phyloP scores from a whole-genome alignment of 768 basidiomycete genomes.

The Suillus tomentosus region DNA sequence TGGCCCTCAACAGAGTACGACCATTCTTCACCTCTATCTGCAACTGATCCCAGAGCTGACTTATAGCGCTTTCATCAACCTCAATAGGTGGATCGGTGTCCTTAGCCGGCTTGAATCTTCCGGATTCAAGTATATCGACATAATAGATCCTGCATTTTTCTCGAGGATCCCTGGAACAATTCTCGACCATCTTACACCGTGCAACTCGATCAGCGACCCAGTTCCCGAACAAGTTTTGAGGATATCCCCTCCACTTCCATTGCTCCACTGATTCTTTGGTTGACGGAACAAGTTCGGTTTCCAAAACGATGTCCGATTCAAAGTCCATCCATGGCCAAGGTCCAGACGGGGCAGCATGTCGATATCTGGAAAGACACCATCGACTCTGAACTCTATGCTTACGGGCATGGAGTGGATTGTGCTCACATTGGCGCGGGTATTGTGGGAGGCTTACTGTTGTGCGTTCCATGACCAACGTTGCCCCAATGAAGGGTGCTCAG shows the following conservation, averaged over 20 bases:
- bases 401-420: background rate
- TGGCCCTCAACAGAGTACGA: background rate
- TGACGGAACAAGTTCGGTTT: constrained; percentile 16
- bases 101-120: constrained; percentile 29
- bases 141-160: constrained; percentile 24
- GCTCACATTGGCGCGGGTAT: constrained; percentile 30
- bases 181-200: constrained; percentile 25
- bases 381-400: background rate
- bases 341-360: constrained; percentile 46
- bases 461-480: background rate
- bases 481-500: constrained; percentile 1
- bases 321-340: constrained; percentile 31
- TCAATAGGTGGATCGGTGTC: constrained; percentile 6
- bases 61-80: constrained; percentile 17
- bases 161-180: background rate
- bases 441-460: constrained; percentile 13
- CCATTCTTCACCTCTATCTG: constrained; percentile 17
- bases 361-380: constrained; percentile 17
- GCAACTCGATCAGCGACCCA: constrained; percentile 44
- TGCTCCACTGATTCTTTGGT: background rate
- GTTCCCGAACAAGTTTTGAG: constrained; percentile 48
- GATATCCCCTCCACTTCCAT: constrained; percentile 37
- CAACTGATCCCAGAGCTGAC: constrained; percentile 24
- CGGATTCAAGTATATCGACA: constrained; percentile 43
- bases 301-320: background rate